A percentile compares a stretch with the other conserved stretches of the same genome.
Conservation (phyloP, 805 yeast genomes). For the Candida insectalens region DNA sequence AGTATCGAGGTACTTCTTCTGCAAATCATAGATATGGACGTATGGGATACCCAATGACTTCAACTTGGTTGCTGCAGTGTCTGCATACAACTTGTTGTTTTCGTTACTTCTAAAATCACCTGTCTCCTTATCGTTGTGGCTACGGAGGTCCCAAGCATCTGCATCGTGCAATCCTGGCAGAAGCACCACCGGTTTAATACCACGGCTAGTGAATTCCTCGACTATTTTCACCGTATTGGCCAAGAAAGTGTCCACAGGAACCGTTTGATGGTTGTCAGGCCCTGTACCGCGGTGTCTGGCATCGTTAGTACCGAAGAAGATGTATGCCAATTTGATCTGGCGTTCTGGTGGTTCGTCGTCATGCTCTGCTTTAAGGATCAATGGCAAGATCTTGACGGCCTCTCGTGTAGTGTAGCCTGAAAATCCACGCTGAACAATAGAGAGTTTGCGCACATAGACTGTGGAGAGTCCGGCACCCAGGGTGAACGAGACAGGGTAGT, state of each 20-base stretch:
- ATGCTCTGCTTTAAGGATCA: conserved; percentile 40
- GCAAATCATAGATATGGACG: conserved; percentile 40
- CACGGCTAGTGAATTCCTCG: conserved; percentile 26
- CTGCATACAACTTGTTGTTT: conserved; percentile 38
- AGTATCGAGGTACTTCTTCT: conserved; percentile 5
- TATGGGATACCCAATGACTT: conserved; percentile 39
- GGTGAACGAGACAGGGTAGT: conserved; percentile 12
- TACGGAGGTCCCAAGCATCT: conserved; percentile 27
- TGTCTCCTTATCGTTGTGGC: conserved; percentile 24
- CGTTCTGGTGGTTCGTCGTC: conserved; percentile 20
- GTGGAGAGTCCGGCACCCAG: conserved; percentile 22
- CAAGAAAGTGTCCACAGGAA: conserved; percentile 39
- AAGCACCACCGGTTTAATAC: conserved; percentile 45
- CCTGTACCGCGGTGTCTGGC: conserved; percentile 26
- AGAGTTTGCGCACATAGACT: conserved; percentile 51
- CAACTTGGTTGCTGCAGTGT: conserved; percentile 39
- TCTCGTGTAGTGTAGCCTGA: conserved; percentile 67
- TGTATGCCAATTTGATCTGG: conserved; percentile 32
- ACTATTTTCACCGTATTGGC: conserved; percentile 39
- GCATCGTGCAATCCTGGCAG: conserved; percentile 54
- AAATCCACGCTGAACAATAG: conserved; percentile 66
- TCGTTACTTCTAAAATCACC: conserved; percentile 39
- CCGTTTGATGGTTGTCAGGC: conserved; percentile 28
- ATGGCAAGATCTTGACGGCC: conserved; percentile 40
- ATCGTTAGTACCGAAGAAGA: conserved; percentile 83